Conservation (phyloP, 345 rosid species). For the Lepidium sativum region DNA sequence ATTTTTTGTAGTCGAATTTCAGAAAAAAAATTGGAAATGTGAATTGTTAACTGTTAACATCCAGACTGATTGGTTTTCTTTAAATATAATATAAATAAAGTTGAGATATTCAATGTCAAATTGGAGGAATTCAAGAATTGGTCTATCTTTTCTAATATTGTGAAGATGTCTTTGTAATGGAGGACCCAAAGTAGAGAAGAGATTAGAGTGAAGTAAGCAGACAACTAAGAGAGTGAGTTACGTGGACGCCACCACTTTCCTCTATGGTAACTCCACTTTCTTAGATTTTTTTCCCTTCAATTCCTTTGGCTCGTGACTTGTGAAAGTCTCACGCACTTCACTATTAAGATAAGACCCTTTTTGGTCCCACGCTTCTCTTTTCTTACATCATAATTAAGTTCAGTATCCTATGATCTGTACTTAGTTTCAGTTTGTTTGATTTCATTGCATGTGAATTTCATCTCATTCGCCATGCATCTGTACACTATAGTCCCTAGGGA, state of each 20-base stretch:
- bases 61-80: too few species aligned
- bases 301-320: slow-evolving; percentile 8
- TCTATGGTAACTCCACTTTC: slow-evolving; percentile 47
- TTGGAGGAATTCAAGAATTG: background rate
- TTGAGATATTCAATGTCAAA: background rate
- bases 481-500: background rate
- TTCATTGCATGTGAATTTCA: background rate
- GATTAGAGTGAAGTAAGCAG: slow-evolving; percentile 41
- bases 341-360: slow-evolving; percentile 13
- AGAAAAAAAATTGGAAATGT: too few species aligned
- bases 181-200: slow-evolving; percentile 24
- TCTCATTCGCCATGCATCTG: slow-evolving; percentile 7
- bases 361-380: slow-evolving; percentile 10
- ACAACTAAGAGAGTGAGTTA: slow-evolving; percentile 27
- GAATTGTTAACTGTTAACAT: too few species aligned
- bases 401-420: slow-evolving; percentile 18
- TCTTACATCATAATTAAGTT: slow-evolving; percentile 16
- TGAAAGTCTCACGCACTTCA: slow-evolving; percentile 15
- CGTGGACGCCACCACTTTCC: slow-evolving; percentile 53
- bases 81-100: too few species aligned
- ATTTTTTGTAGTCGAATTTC: too few species aligned
- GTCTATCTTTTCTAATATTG: background rate
- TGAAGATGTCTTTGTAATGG: slow-evolving; percentile 27
- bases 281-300: slow-evolving; percentile 10
- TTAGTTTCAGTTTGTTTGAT: slow-evolving; percentile 3